A percentile compares a stretch with the other conserved stretches of the same genome.
Evolutionary conservation across 2,329 filamentous ascomycete species (phyloP).

Genomic region (Fusarium mangiferae): DNA sequence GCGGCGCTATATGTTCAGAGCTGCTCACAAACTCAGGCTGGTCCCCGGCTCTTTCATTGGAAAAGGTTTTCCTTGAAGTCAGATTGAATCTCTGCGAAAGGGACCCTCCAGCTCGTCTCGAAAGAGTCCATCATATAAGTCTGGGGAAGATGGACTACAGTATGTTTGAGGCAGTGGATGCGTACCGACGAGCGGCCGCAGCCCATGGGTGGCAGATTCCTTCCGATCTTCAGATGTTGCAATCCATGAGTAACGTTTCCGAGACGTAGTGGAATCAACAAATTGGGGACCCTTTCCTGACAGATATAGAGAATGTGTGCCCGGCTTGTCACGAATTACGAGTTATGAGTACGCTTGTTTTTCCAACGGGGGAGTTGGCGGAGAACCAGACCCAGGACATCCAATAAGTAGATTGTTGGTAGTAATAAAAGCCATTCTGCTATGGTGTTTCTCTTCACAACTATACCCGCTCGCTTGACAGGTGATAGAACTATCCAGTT

Average conservation of each 20-base stretch:
- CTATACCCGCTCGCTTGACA: not conserved
- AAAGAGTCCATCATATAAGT: conserved; percentile 25
- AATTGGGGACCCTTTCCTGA: not conserved
- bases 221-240: conserved; percentile 62
- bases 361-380: not conserved
- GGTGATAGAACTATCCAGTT: no score
- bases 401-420: not conserved
- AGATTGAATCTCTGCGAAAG: conserved; percentile 76
- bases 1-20: conserved; percentile 87
- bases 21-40: conserved; percentile 86
- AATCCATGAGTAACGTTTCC: conserved; percentile 42
- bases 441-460: not conserved
- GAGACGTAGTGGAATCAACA: not conserved
- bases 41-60: conserved; percentile 77
- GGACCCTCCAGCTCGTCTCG: conserved; percentile 81
- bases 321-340: not conserved
- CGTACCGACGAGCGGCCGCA: conserved; percentile 73
- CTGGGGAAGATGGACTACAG: conserved; percentile 65
- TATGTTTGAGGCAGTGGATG: conserved; percentile 76
- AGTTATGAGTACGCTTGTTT: not conserved
- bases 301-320: not conserved
- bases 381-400: not conserved
- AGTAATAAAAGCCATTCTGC: not conserved
- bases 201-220: conserved; percentile 81
- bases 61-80: conserved; percentile 83